Percentiles rank a stretch among this genome's conserved stretches.
phyloP scores from a whole-genome alignment of 1,284 basidiomycete genomes.

The Pyrrhoderma lamaoense region DNA sequence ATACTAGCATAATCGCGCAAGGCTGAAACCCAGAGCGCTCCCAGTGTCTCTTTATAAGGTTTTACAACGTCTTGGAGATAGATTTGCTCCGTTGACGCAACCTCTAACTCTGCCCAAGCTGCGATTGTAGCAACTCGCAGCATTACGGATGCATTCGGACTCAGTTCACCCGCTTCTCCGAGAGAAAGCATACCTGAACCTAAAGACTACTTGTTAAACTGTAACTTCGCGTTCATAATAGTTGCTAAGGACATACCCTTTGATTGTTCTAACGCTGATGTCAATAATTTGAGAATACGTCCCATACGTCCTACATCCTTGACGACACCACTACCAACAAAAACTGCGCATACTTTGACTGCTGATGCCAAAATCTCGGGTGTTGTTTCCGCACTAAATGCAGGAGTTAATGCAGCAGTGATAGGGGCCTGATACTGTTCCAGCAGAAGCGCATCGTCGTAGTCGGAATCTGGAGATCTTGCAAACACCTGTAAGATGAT shows the following conservation, averaged over 20 bases:
- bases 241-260: constrained; percentile 47
- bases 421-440: constrained; percentile 99
- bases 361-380: constrained; percentile 93
- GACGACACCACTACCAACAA: constrained; percentile 93
- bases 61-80: constrained; percentile 82
- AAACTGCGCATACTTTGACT: constrained; percentile 90
- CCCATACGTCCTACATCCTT: constrained; percentile 90
- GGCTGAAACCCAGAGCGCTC: constrained; percentile 83
- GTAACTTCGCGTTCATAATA: neutral
- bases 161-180: constrained; percentile 82
- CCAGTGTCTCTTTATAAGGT: constrained; percentile 72
- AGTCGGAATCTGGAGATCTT: constrained; percentile 84
- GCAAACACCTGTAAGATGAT: constrained; percentile 76
- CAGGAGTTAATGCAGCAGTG: constrained; percentile 95
- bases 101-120: constrained; percentile 93
- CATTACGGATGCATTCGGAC: constrained; percentile 94
- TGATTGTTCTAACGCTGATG: constrained; percentile 83
- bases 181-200: constrained; percentile 80
- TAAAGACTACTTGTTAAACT: constrained; percentile 27
- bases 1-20: constrained; percentile 91
- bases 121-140: constrained; percentile 88
- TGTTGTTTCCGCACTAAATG: constrained; percentile 90
- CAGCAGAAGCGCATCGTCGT: constrained; percentile 83
- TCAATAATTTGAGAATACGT: constrained; percentile 86
- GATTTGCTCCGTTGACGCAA: constrained; percentile 65